Base-by-base conservation (phyloP, 2,329 filamentous ascomycete genomes). In the Aspergillus aculeatus region DNA sequence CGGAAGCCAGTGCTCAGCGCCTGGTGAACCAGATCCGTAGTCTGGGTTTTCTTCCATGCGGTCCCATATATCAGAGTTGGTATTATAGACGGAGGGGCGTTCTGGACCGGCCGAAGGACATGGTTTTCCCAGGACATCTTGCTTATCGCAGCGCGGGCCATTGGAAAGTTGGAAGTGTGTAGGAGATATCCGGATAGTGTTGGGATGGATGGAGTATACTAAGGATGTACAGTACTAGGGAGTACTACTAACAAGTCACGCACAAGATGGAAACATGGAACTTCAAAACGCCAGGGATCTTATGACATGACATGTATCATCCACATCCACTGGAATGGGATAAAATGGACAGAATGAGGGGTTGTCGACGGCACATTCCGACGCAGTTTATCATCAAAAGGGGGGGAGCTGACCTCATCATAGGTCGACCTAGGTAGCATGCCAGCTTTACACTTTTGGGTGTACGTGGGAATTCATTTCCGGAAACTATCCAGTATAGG, bases 41-140 rank as follows among this genome's bases (percentile, higher is more conserved):
- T 92, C 19, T 77, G 77, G 1, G 88, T 85, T 68, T 89, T 88
- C 74, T 95, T 95, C 90, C 91, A 94, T n/a, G 91, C 91, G 2
- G 91, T 94, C 54, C 91, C 91, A 73, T 95, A 95, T 63, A 95
- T 77, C 64, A 85, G 81, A 4, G 76, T 70, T 4, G 79, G 79
- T 49, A 78, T 72, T n/a, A 64, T 61, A 14, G 69, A 64, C 31
- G 68, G 60, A 14, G 59, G 62, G 19, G 66, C 67, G 31, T 66
- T 63, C 29, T 64, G 68, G 26, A 64, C 64, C 14, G 69, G 62
- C 32, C 68, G 70, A 49, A 75, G 62, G 51, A 65, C 61, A 49
- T 73, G 69, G 48, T 59, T 69, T 58, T 74, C 71, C 72, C 72
- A 70, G n/a, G 68, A 71, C 65, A 73, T 65, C 31, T 67, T 71